Percentiles rank a stretch among this genome's conserved stretches.
Evolutionary conservation across 768 basidiomycete genomes (phyloP).

Genomic region (Mycena kentingensis): DNA sequence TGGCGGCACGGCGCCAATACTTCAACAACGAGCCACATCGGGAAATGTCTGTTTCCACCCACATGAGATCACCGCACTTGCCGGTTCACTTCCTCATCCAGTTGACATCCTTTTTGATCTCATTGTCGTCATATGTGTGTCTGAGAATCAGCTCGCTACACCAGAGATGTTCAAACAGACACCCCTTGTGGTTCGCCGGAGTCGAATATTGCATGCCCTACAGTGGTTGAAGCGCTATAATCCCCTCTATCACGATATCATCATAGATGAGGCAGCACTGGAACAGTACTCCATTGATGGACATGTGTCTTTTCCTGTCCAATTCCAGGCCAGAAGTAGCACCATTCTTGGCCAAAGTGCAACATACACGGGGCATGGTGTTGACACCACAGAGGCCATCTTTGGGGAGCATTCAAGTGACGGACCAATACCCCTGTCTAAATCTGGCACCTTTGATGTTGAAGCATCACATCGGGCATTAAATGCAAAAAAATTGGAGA

Average conservation of each 20-base stretch:
- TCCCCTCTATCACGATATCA: neutral
- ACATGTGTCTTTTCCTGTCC: neutral
- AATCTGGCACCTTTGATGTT: constrained; percentile 4
- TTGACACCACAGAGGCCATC: neutral
- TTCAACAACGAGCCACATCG: constrained; percentile 8
- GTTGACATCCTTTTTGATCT: constrained; percentile 1
- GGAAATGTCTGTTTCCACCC: constrained; percentile 22
- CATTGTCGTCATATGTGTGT: neutral
- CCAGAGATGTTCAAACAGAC: constrained; percentile 10
- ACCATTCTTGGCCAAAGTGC: neutral
- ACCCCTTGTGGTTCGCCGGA: constrained; percentile 16
- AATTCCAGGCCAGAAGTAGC: neutral
- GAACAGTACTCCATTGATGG: constrained; percentile 1
- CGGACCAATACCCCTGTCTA: neutral
- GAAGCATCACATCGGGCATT: neutral
- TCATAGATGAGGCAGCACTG: neutral
- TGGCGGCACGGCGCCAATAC: neutral
- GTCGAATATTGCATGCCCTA: constrained; percentile 4
- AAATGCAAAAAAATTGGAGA: constrained; percentile 6
- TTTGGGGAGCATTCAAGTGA: neutral
- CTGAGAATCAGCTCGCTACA: constrained; percentile 4
- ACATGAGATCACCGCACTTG: constrained; percentile 12
- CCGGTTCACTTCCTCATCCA: constrained; percentile 10
- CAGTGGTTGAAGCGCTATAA: neutral
- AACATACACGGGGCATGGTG: constrained; percentile 7